Base-by-base conservation (phyloP, 1,284 basidiomycete genomes). In the Malassezia brasiliensis region DNA sequence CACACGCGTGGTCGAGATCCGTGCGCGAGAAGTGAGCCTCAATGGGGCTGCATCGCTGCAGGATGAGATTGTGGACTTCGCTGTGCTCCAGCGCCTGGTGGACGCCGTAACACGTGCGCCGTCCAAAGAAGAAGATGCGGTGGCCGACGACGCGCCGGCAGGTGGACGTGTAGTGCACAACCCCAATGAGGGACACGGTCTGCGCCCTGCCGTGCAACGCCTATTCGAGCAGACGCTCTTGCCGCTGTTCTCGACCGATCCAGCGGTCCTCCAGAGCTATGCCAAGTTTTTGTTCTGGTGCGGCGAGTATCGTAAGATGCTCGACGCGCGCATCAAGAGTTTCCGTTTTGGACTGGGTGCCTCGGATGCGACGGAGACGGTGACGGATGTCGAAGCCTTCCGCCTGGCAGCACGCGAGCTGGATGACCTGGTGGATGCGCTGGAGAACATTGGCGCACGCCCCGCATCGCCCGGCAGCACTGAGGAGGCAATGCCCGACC, bases 21-120 rank as follows among this genome's bases (percentile, higher is more conserved):
- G 85, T 8, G 64, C 72, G 7, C 52, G 57, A 7, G 62, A 68
- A 81, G 80, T n/a, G 79, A 79, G 50, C 15, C 42, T 47, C 6
- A 52, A 45, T 30, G 19, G 34, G 25, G 55, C 55, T 83, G 83
- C 66, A 77, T 80, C 34, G 83, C 14, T 40, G 31, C 30, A 44
- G 19, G 15, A 45, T 22, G 39, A 56, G 8, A 80, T 79, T 36
- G 79, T 96, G 19, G 91, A 96, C 75, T 80, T 83, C 40, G 87
- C 88, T 31, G 88, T 96, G 5, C 79, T 96, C 8, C 85, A 90
- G 60, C 83, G 87, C 44, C 80, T 96, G 79, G 80, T 98, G 8
- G 83, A 87, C 68, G 88, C 87, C 14, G 88, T 88, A 50, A 86
- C 85, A 1, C 80, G 84, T 6, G 81, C 79, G 19, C 73, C 79